These are phyloP conservation scores for Colletotrichum sp. DNA, from an alignment of 2,329 filamentous ascomycete genomes.

Conservation along the genomic window DNA sequence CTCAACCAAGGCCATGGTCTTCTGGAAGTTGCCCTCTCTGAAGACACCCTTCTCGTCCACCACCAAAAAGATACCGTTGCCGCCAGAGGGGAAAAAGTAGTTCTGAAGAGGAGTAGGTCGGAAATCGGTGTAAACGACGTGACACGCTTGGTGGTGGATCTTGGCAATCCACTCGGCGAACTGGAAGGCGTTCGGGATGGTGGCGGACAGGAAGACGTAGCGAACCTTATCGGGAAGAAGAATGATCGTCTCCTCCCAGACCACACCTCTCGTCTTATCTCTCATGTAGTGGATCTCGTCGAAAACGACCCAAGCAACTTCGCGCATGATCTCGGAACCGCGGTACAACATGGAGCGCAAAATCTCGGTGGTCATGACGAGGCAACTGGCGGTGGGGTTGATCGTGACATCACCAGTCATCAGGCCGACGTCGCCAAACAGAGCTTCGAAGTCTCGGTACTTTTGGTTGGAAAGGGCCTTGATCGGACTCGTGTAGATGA, in stretches of 20 bases:
- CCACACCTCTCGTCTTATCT: constrained; percentile 91
- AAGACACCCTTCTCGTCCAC: constrained; percentile 98
- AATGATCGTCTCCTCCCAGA: constrained; percentile 99
- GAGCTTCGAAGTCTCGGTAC: constrained; percentile 92
- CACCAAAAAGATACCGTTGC: constrained; percentile 90
- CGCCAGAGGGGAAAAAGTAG: constrained; percentile 94
- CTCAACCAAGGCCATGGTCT: constrained; percentile 89
- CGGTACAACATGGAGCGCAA: constrained; percentile 97
- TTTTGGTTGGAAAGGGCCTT: constrained; percentile 99
- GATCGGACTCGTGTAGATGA: constrained; percentile 99
- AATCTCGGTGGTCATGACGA: constrained; percentile 99
- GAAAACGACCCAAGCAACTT: constrained; percentile 98
- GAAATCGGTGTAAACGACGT: constrained; percentile 99
- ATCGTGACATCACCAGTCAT: constrained; percentile 99
- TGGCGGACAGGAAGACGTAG: constrained; percentile 97
- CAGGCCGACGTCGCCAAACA: constrained; percentile 95
- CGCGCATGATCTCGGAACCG: constrained; percentile 98
- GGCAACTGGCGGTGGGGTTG: constrained; percentile 95
- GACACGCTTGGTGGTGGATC: constrained; percentile 95
- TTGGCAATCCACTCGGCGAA: constrained; percentile 99
- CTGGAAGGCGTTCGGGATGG: constrained; percentile 98
- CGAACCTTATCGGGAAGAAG: constrained; percentile 97
- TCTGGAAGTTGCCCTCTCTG: constrained; percentile 96
- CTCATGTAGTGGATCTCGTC: constrained; percentile 99
- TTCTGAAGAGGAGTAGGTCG: constrained; percentile 95